Evolutionary conservation across 176 grass and related monocot genomes (phyloP), one percentile per base, ranked within the genome.

Genomic region (Thalia dealbata): DNA sequence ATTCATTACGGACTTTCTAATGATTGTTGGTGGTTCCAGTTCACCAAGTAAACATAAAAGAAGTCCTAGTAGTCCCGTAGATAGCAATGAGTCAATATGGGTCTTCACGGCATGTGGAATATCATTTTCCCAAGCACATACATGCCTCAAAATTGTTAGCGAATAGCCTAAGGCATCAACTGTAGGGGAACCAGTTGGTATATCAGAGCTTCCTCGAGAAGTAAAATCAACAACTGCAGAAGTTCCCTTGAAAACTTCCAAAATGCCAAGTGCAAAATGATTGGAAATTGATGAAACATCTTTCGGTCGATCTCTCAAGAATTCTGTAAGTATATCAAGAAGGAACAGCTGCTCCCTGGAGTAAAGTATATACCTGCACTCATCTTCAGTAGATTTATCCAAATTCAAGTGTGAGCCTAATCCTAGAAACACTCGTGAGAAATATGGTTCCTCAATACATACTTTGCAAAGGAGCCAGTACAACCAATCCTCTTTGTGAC

Each of bases 401-500:
- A 27, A 70, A 83, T 76, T 70, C 76, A 83, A 25, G 68, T 32
- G 25, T 76, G 82, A 85, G 76, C 15, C 75, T 76, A 97, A 82
- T 29, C 77, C 67, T 23, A 12, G 8, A 81, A 93, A 93, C 67
- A 97, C 78, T 50, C 7, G 48, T 45, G 82, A 51, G 58, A 91
- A 91, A 61, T 80, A 91, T 78, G 78, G 66, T 50, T 83, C 87
- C 64, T 93, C 95, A 52, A 86, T 83, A 79, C 83, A 97, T 73
- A 84, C 78, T 86, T 97, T 93, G 78, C 90, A 83, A 21, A 97
- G 74, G 78, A 97, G 83, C 95, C 90, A 97, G 50, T 91, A 87
- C 51, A 97, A 45, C 95, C 95, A 97, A 61, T 91, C 89, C 78
- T 91, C 95, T 77, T 88, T 80, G 76, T 86, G 82, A n/a, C 64